A percentile compares a stretch with the other conserved stretches of the same genome.
Evolutionary conservation across 257 asterid species (phyloP).

Genomic region (Salvia miltiorrhiza): DNA sequence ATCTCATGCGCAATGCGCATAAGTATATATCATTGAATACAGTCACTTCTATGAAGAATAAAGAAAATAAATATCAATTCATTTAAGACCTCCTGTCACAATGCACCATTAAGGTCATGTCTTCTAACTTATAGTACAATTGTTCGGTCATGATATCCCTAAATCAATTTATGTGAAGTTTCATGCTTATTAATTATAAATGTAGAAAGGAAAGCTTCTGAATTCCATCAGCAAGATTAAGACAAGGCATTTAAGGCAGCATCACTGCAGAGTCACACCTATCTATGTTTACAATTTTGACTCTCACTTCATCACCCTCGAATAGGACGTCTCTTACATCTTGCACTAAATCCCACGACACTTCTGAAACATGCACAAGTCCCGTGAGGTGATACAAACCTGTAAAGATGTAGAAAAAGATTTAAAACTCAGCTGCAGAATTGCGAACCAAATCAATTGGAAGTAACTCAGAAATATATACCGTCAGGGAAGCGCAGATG

Average conservation of each 20-base stretch:
- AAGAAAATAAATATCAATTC: neutral
- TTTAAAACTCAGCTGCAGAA: neutral
- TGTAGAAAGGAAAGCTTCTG: neutral
- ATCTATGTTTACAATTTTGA: slow-evolving; percentile 63
- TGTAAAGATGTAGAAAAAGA: slow-evolving; percentile 26
- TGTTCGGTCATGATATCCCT: neutral
- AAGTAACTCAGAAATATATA: slow-evolving; percentile 28
- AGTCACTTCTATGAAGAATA: neutral
- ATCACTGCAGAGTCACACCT: slow-evolving; percentile 56
- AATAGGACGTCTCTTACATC: slow-evolving; percentile 75
- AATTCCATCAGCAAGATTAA: neutral
- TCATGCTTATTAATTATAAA: neutral
- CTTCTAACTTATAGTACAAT: neutral
- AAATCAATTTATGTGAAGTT: neutral
- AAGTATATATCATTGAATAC: neutral
- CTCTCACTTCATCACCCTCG: slow-evolving; percentile 81
- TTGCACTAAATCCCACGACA: slow-evolving; percentile 96
- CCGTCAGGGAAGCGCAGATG: slow-evolving; percentile 86
- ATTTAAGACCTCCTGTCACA: neutral
- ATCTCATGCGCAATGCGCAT: neutral
- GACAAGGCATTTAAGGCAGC: slow-evolving; percentile 1
- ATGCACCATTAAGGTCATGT: neutral
- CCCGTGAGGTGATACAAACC: slow-evolving; percentile 83
- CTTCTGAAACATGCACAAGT: slow-evolving; percentile 91
- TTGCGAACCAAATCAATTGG: neutral